phyloP scores from a whole-genome alignment of 2,329 filamentous ascomycete species.

The Fusarium liriodendri region DNA sequence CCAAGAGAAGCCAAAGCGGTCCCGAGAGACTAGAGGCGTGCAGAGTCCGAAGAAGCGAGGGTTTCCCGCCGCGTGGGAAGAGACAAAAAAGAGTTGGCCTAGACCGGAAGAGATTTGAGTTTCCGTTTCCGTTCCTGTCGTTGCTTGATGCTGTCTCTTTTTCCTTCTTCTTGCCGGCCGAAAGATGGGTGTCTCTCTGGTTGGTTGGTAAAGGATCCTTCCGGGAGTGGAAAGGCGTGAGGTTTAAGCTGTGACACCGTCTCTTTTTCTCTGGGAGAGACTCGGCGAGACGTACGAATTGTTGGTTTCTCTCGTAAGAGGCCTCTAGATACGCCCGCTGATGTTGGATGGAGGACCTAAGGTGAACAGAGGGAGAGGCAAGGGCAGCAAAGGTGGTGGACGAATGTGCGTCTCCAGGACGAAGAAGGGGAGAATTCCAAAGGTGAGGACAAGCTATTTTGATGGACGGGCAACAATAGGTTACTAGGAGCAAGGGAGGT shows the following conservation, averaged over 20 bases:
- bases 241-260: constrained; percentile 9
- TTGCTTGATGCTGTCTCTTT: constrained; percentile 4
- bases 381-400: background rate
- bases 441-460: background rate
- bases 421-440: constrained; percentile 20
- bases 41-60: background rate
- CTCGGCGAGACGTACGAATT: background rate
- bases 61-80: constrained; percentile 8
- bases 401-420: constrained; percentile 26
- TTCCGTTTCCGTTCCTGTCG: constrained; percentile 41
- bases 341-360: background rate
- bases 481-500: background rate
- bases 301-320: background rate
- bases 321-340: background rate
- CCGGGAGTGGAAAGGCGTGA: constrained; percentile 33
- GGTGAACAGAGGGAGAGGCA: constrained; percentile 6
- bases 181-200: background rate
- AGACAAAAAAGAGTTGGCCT: background rate
- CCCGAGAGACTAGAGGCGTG: background rate
- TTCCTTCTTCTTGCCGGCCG: background rate
- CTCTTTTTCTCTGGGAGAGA: background rate
- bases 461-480: background rate
- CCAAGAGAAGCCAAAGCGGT: constrained; percentile 18
- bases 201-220: background rate
- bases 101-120: constrained; percentile 33